Evolutionary conservation across 352 stramenopile species (phyloP).

Genomic region (Globisporangium heterothallicum): DNA sequence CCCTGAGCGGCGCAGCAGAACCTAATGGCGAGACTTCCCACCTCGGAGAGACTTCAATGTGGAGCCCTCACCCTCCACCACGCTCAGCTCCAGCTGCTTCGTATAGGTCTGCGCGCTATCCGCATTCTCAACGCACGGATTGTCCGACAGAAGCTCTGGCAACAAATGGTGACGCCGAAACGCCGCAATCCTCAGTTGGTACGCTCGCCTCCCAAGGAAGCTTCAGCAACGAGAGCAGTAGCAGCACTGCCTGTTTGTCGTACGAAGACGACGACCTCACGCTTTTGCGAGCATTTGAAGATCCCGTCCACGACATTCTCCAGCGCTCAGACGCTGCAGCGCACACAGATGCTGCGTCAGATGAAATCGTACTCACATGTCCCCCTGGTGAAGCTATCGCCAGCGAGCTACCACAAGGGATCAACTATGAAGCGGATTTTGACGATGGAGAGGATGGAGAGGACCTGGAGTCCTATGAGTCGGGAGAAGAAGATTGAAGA

Average conservation of each 20-base stretch:
- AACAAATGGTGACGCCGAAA: neutral
- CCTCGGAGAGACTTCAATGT: neutral
- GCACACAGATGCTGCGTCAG: neutral
- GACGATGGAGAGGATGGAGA: constrained; percentile 14
- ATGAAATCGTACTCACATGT: neutral
- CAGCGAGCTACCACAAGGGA: neutral
- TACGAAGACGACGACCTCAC: constrained; percentile 8
- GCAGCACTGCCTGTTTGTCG: no score
- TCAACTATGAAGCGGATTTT: constrained; percentile 19
- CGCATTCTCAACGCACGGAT: neutral
- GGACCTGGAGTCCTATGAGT: constrained; percentile 7
- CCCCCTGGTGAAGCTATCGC: neutral
- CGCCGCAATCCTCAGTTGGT: neutral
- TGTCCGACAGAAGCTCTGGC: neutral
- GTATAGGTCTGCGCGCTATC: constrained; percentile 6
- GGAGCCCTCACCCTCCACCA: constrained; percentile 14
- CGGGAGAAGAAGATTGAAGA: constrained; percentile 8
- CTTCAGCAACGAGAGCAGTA: neutral
- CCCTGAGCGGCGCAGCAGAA: neutral
- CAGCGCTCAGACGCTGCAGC: neutral
- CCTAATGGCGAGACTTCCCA: neutral
- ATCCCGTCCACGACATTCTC: neutral
- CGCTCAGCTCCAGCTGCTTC: neutral
- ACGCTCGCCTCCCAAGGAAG: no score
- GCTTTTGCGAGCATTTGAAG: constrained; percentile 1